Conservation (phyloP, 1,284 basidiomycete species). For the Sanghuangporus weigelae region DNA sequence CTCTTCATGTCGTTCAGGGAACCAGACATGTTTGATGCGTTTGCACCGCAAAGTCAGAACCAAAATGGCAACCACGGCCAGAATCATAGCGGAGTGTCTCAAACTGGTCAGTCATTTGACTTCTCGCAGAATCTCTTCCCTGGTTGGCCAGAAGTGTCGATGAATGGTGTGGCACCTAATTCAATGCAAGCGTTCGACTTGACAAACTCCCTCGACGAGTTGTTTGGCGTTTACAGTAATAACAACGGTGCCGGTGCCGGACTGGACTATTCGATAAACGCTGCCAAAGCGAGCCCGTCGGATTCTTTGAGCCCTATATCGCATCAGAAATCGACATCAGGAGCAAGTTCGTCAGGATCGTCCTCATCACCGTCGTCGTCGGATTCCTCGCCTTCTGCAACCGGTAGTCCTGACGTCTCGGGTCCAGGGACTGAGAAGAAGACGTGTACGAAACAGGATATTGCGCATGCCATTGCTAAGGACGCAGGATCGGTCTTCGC, state of each 20-base stretch:
- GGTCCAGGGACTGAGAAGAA: background rate
- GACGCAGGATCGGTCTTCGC: slow-evolving; percentile 16
- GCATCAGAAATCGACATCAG: slow-evolving; percentile 5
- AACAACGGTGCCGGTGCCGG: background rate
- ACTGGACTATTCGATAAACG: slow-evolving; percentile 42
- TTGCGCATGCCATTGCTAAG: slow-evolving; percentile 6
- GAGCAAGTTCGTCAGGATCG: background rate
- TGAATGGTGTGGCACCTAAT: slow-evolving; percentile 33
- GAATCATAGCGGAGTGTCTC: background rate
- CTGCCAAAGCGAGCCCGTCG: slow-evolving; percentile 36
- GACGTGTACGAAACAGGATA: slow-evolving; percentile 11
- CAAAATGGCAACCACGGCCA: background rate
- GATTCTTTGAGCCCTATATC: slow-evolving; percentile 25
- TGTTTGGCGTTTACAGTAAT: slow-evolving; percentile 44
- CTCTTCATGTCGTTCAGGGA: slow-evolving; percentile 77
- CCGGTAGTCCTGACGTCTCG: background rate
- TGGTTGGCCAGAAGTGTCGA: slow-evolving; percentile 34
- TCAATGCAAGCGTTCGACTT: slow-evolving; percentile 16
- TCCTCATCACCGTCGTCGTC: slow-evolving; percentile 4
- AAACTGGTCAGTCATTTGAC: slow-evolving; percentile 8
- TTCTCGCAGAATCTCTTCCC: slow-evolving; percentile 11
- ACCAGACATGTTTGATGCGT: slow-evolving; percentile 31
- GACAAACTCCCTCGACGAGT: slow-evolving; percentile 40
- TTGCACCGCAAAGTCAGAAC: background rate
- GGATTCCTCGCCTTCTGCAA: slow-evolving; percentile 1